Base-by-base conservation (phyloP, 1,139 yeast genomes). In the Magnusiomyces paraingens region DNA sequence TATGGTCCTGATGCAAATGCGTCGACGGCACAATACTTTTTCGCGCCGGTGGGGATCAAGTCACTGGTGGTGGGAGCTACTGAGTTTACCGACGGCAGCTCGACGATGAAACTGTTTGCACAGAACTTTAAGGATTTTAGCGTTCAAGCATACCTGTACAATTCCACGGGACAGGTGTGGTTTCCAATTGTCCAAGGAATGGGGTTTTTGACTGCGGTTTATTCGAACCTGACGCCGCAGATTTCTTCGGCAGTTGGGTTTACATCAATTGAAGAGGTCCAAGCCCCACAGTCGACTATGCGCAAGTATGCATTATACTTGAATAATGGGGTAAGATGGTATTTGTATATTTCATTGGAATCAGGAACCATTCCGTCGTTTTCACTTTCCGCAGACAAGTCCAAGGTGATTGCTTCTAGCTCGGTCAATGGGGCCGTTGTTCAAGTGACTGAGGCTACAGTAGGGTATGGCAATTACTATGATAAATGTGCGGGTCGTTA, bases 201-300 rank as follows among this genome's bases (percentile, higher is more conserved):
- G 87, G 95, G 95, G n/a, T 78, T 84, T 60, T 79, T 81, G 12
- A 80, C 89, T 47, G 86, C 81, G 39, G 72, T 82, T 49, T 87
- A 86, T 67, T 74, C 80, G 59, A 55, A 48, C 12, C 71, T 84
- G 66, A 74, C 75, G 54, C 84, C 89, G 2, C 64, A 69, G 38
- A 66, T 86, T 54, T 76, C 74, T 60, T 74, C 87, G 0, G 75
- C 76, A 57, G 71, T 78, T 51, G 89, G 88, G 3, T 66, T 85
- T 59, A 59, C 67, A n/a, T 62, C 75, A 18, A 67, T 86, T 40
- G 66, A 35, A n/a, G 49, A 46, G 36, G 15, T 14, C 8, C 40
- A 18, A 1, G 17, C 55, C 5, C 32, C 32, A 4, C 15, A 36
- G 6, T 35, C 50, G 6, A 5, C 32, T 8, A 26, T 68, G 38